Percentiles rank a stretch among this genome's conserved stretches.
Evolutionary conservation across 2,329 filamentous ascomycete genomes (phyloP).

Genomic region (Fusarium nelsonii): DNA sequence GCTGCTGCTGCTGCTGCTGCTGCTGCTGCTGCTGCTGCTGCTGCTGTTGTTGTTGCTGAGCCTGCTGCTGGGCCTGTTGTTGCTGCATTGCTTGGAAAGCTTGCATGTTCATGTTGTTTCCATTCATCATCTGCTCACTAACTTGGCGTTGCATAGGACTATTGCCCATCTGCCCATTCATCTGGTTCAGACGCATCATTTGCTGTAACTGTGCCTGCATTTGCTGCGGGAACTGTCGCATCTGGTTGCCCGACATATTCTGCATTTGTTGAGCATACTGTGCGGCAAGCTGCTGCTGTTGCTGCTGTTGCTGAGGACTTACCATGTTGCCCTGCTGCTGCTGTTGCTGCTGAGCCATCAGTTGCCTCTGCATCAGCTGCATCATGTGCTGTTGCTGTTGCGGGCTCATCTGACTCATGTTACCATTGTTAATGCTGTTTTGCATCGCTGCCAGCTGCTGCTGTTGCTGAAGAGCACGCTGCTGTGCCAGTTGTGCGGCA

Average conservation of each 20-base stretch:
- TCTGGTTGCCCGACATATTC: conserved; percentile 55
- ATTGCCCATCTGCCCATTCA: conserved; percentile 49
- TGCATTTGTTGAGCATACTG: conserved; percentile 60
- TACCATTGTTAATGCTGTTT: conserved; percentile 53
- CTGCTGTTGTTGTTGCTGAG: conserved; percentile 51
- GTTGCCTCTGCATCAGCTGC: conserved; percentile 55
- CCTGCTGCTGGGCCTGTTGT: conserved; percentile 53
- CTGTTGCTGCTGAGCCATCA: conserved; percentile 54
- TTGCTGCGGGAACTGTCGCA: conserved; percentile 52
- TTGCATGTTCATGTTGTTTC: conserved; percentile 57
- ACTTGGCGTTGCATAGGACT: conserved; percentile 51
- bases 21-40: conserved; percentile 51
- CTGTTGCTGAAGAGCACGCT: conserved; percentile 57
- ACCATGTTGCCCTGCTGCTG: conserved; percentile 57
- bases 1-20: conserved; percentile 50
- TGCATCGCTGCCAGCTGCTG: conserved; percentile 57
- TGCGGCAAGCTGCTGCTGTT: conserved; percentile 58
- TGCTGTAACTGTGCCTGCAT: conserved; percentile 55
- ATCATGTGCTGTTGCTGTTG: conserved; percentile 58
- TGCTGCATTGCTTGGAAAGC: conserved; percentile 55
- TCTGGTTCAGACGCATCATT: conserved; percentile 53
- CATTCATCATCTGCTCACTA: conserved; percentile 58
- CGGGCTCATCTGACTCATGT: conserved; percentile 55
- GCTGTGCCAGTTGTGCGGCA: conserved; percentile 63
- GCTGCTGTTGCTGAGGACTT: conserved; percentile 57